A percentile compares a stretch with the other conserved stretches of the same genome.
Conservation (phyloP, 1,139 yeast species). For the Candida smagusa region DNA sequence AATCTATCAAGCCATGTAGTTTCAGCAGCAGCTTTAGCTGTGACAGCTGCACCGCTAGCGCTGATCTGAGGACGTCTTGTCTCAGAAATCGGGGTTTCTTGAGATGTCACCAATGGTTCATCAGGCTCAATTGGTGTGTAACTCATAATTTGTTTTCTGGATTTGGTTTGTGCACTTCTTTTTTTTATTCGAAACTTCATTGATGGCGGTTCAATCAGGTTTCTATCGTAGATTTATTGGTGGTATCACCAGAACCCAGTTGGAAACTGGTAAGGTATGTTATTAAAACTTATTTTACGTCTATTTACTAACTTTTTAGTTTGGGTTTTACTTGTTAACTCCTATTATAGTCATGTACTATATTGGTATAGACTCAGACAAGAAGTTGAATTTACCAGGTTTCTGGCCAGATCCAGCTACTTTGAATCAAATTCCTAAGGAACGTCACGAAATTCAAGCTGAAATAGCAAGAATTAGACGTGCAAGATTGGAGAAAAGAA, state of each 20-base stretch:
- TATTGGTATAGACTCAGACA: slow-evolving; percentile 86
- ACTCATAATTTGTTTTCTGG: slow-evolving; percentile 4
- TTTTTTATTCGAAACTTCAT: slow-evolving; percentile 1
- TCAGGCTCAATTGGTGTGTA: slow-evolving; percentile 30
- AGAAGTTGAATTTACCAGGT: slow-evolving; percentile 87
- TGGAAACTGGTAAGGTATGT: slow-evolving; percentile 68
- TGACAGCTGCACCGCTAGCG: background rate
- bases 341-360: slow-evolving; percentile 90
- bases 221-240: slow-evolving; percentile 30
- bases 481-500: slow-evolving; percentile 70
- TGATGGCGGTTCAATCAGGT: slow-evolving; percentile 12
- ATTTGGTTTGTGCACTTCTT: slow-evolving; percentile 4
- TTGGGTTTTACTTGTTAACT: slow-evolving; percentile 79
- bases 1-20: slow-evolving; percentile 10
- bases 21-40: background rate
- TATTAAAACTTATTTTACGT: slow-evolving; percentile 3
- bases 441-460: slow-evolving; percentile 86
- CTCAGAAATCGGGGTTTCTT: no score
- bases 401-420: slow-evolving; percentile 97
- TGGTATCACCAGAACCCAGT: slow-evolving; percentile 52
- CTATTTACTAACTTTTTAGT: slow-evolving; percentile 35
- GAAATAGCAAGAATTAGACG: slow-evolving; percentile 83
- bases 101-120: slow-evolving; percentile 10
- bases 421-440: slow-evolving; percentile 86
- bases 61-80: no score